Evolutionary conservation across 73 alveolate species (phyloP).

Genomic region (Tetrahymena malaccensis): DNA sequence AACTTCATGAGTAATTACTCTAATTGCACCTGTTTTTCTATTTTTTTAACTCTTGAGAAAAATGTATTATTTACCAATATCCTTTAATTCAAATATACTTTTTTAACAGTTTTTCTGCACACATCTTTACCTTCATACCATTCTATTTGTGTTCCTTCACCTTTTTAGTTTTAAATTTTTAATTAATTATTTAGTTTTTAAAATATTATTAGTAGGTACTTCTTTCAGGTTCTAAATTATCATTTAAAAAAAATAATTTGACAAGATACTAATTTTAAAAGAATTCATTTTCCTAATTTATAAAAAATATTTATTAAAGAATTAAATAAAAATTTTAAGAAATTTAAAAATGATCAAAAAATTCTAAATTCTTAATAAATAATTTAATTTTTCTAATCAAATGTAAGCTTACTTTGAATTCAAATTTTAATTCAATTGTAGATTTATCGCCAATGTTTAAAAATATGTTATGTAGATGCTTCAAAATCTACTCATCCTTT

Average conservation of each 20-base stretch:
- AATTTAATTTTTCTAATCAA: neutral
- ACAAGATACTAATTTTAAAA: neutral
- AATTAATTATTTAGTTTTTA: neutral
- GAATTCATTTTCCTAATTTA: neutral
- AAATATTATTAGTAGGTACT: neutral
- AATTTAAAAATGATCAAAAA: too few relatives aligned
- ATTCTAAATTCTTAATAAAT: too few relatives aligned
- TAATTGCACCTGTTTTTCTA: constrained; percentile 35
- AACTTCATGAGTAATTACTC: constrained; percentile 44
- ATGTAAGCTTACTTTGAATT: neutral
- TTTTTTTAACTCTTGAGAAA: constrained; percentile 22
- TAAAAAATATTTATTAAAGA: neutral
- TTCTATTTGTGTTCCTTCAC: neutral
- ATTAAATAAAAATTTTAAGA: too few relatives aligned
- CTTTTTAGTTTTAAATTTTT: neutral
- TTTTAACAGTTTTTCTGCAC: neutral
- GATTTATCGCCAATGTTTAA: neutral
- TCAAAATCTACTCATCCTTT: neutral
- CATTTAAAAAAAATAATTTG: neutral
- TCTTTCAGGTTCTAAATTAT: neutral
- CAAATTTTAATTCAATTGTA: neutral
- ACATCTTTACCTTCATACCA: neutral
- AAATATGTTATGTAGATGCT: neutral
- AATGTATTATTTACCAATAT: neutral
- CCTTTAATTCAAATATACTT: neutral